Conservation (phyloP, 2,329 filamentous ascomycete species). For the Phyllosticta citrichinensis region DNA sequence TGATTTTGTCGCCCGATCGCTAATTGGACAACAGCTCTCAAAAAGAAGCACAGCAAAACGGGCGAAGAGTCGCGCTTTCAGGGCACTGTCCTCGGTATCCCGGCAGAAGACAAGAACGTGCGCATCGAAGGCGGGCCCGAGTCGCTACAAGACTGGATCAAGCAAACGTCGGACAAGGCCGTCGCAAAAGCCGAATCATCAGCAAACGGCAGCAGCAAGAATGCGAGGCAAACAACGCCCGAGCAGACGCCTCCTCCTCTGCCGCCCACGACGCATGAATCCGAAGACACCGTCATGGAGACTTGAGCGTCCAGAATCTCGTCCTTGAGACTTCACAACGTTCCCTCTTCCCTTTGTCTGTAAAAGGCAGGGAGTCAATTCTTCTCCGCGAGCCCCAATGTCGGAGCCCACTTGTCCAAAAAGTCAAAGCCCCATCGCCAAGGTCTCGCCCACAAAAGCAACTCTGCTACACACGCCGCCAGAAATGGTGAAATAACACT, state of each 20-base stretch:
- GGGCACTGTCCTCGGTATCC: conserved; percentile 71
- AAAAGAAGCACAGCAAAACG: conserved; percentile 86
- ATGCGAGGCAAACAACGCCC: background rate
- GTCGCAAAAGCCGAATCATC: background rate
- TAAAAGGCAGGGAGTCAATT: no score
- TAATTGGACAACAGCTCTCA: conserved; percentile 48
- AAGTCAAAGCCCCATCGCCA: no score
- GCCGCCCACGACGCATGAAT: background rate
- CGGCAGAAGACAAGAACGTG: conserved; percentile 59
- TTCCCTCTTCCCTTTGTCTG: no score
- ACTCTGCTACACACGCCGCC: no score
- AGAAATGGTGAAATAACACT: no score
- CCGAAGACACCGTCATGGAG: background rate
- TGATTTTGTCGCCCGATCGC: background rate
- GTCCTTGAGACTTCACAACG: no score
- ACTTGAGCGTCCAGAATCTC: background rate
- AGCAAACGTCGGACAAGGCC: conserved; percentile 20
- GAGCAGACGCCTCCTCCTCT: background rate
- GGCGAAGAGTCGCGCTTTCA: conserved; percentile 79
- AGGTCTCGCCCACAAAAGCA: no score
- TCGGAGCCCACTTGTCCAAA: no score
- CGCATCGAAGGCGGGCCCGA: conserved; percentile 69
- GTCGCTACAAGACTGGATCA: conserved; percentile 57
- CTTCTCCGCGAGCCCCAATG: no score
- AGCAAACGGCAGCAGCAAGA: background rate